These are phyloP conservation scores for Ceratocystis smalleyi DNA, from an alignment of 2,329 filamentous ascomycete species.

Conservation along the genomic window DNA sequence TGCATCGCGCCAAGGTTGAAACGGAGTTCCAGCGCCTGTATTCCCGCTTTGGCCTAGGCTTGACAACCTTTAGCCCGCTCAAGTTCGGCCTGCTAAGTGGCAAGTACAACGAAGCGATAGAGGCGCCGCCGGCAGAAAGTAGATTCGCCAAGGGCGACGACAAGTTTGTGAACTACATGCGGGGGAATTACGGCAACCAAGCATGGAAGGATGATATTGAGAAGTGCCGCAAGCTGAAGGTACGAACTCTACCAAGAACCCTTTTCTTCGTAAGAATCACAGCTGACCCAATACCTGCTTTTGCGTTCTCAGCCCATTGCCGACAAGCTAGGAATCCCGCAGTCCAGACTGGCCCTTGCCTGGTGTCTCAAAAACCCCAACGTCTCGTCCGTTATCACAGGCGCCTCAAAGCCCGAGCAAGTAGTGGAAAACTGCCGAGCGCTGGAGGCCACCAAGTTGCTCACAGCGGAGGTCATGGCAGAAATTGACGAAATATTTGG, in stretches of 20 bases:
- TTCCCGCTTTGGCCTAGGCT: conserved; percentile 39
- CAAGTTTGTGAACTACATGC: conserved; percentile 41
- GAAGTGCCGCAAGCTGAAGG: conserved; percentile 29
- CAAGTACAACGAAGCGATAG: conserved; percentile 46
- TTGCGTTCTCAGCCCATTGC: conserved; percentile 29
- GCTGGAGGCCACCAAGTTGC: conserved; percentile 31
- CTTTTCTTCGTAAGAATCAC: not conserved
- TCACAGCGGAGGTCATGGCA: conserved; percentile 35
- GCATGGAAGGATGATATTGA: conserved; percentile 38
- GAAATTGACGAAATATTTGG: conserved; percentile 34
- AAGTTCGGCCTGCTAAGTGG: conserved; percentile 44
- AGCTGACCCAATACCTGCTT: not conserved
- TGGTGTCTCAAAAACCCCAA: conserved; percentile 41
- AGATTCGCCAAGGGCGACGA: conserved; percentile 42
- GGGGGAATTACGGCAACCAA: conserved; percentile 34
- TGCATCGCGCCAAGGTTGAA: conserved; percentile 46
- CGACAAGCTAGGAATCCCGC: conserved; percentile 39
- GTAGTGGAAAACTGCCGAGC: conserved; percentile 36
- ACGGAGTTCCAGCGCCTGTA: conserved; percentile 47
- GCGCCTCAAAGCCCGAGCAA: conserved; percentile 36
- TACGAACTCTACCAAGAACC: not conserved
- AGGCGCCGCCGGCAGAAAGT: conserved; percentile 36
- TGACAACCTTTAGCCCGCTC: conserved; percentile 48
- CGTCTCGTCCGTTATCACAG: conserved; percentile 37
- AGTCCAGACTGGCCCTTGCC: conserved; percentile 36